A percentile compares a stretch with the other conserved stretches of the same genome.
Evolutionary conservation across 371 early-diverging fungal genomes (phyloP).

Genomic region (Chytridium lagenaria): DNA sequence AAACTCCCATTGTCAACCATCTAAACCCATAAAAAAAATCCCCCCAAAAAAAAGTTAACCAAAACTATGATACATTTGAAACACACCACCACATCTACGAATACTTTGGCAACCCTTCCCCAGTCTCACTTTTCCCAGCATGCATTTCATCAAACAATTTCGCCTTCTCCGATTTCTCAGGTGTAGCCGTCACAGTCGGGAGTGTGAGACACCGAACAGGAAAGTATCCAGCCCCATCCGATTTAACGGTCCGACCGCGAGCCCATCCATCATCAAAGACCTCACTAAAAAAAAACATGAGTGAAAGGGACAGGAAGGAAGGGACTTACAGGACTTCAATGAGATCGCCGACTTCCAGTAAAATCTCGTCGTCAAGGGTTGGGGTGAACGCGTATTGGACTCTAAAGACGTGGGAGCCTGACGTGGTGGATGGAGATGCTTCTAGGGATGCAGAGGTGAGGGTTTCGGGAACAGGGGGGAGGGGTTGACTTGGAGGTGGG

Average conservation of each 20-base stretch:
- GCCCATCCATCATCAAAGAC: conserved; percentile 14
- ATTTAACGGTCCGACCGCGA: neutral
- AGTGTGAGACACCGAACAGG: conserved; percentile 9
- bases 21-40: too few relatives aligned
- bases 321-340: conserved; percentile 8
- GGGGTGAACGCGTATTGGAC: conserved; percentile 8
- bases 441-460: neutral
- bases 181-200: neutral
- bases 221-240: neutral
- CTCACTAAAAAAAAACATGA: neutral
- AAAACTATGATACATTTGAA: neutral
- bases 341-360: conserved; percentile 3
- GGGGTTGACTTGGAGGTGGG: too few relatives aligned
- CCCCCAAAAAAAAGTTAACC: neutral
- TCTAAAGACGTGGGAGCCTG: neutral
- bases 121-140: neutral
- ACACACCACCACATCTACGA: neutral
- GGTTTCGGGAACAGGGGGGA: too few relatives aligned
- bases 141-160: neutral
- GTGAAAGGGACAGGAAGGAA: conserved; percentile 2
- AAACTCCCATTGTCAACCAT: too few relatives aligned
- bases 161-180: neutral
- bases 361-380: conserved; percentile 7
- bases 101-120: conserved; percentile 10
- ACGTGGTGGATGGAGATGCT: neutral